Conservation (phyloP, 31 red algal species). For the Odonthalia washingtoniensis region DNA sequence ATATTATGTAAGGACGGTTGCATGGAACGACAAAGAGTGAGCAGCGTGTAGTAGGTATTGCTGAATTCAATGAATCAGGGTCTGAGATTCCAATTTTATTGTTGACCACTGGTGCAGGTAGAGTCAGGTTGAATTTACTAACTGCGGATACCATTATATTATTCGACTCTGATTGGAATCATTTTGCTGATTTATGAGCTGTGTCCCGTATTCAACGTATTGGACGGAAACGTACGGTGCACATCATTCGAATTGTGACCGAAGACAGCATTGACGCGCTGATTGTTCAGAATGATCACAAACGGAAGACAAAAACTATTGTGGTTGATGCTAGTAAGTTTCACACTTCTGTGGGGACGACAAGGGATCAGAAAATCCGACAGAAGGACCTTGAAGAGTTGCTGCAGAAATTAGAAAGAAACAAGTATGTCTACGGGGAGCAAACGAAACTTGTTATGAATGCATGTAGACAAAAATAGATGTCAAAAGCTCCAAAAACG, state of each 20-base stretch:
- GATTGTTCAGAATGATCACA: conserved; percentile 42
- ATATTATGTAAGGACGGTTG: conserved; percentile 72
- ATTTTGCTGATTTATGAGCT: too few relatives aligned
- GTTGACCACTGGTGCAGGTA: conserved; percentile 78
- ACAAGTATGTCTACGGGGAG: too few relatives aligned
- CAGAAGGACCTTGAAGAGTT: too few relatives aligned
- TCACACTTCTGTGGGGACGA: too few relatives aligned
- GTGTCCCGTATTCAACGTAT: too few relatives aligned
- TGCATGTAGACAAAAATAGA: too few relatives aligned
- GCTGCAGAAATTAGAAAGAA: too few relatives aligned
- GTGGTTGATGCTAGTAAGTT: conserved; percentile 63
- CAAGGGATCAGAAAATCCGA: too few relatives aligned
- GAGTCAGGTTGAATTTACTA: conserved; percentile 79
- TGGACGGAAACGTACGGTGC: conserved; percentile 73
- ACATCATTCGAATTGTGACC: conserved; percentile 62
- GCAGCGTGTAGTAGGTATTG: conserved; percentile 36
- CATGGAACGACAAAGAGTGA: conserved; percentile 65
- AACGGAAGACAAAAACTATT: conserved; percentile 49
- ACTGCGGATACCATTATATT: conserved; percentile 82
- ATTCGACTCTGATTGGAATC: too few relatives aligned
- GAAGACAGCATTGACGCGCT: conserved; percentile 56
- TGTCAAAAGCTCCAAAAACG: too few relatives aligned
- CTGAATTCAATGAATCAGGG: conserved; percentile 57
- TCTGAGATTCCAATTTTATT: conserved; percentile 69
- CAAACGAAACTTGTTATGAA: too few relatives aligned